Base-by-base conservation (phyloP, 108 stramenopile genomes). In the Fistulifera solaris region DNA sequence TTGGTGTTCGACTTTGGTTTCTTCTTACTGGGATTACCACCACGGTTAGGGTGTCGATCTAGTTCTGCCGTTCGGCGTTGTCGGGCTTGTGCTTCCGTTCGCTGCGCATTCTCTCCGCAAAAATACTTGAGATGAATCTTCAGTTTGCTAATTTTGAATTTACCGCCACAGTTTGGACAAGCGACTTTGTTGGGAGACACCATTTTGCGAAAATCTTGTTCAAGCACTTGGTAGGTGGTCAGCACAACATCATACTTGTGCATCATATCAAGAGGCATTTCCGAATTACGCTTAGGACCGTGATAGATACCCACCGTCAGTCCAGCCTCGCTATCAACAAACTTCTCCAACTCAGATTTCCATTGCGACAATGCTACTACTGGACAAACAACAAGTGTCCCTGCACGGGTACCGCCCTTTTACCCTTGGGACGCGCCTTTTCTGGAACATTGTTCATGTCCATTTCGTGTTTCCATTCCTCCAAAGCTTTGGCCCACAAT, bases 151-250 rank as follows among this genome's bases (percentile, higher is more conserved):
- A 87, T 75, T 71, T 73, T 63, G 38, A 56, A 58, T 27, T 48
- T 49, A 25, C 39, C 40, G 2, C 51, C 58, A 31, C 47, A 48
- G n/a, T 48, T 48, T 3, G 58, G 46, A 57, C 38, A 50, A 41
- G 66, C 67, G 1, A 96, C 85, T 48, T 95, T 95, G 60, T 87
- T 85, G 23, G 93, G 92, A 6, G 81, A 86, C 0, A 85, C 74
- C 90, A 96, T 95, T 59, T 94, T 93, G 12, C 94, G 74, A 65
- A 89, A 94, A 52, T 98, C 95, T 17, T 86, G 71, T 63, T 97
- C 95, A 24, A 98, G 61, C 2, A 97, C 90, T 52, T 95, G 90
- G 69, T 99, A 99, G 0, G 96, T 96, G 0, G 98, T 99, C 15
- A 99, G 74, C 3, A 98, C 92, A 10, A 99, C 73, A 56, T 99